Base-by-base conservation (phyloP, 495 filamentous ascomycete species). In the Penicillium pancosmium region DNA sequence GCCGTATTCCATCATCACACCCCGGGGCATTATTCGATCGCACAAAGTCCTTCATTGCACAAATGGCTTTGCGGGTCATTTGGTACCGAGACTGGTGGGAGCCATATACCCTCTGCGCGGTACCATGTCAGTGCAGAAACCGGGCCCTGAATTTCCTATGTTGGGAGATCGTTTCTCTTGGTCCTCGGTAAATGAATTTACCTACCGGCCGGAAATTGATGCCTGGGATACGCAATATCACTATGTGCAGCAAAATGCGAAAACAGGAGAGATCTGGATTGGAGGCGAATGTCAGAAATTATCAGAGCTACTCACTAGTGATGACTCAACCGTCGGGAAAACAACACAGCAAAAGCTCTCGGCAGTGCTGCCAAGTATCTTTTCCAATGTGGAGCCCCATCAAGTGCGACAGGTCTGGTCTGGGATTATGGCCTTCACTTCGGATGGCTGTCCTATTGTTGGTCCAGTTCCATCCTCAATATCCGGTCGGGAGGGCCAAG, bases 391-490 rank as follows among this genome's bases (percentile, higher is more conserved):
- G 35, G 35, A 25, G 31, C 51, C 18, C 15, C 19, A 36, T 27
- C 18, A 15, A 34, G 35, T 41, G 8, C 35, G 19, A 36, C 35
- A 25, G n/a, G 35, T 53, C n/a, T 53, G 51, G 51, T 53, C 51
- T 41, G 51, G 51, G 5, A 53, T 53, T 18, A 53, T 53, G 51
- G 51, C 34, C 10, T 53, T 53, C n/a, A 53, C 51, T 5, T 38
- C 51, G 11, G 51, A 53, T 53, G 51, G 51, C 15, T 19, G 35
- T 25, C 51, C 51, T 15, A 12, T 53, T 9, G 51, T 53, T 25
- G 51, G 35, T 19, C 34, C 8, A 8, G 3, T 53, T 23, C 51
- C 51, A 15, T 9, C 34, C 11, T 38, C 51, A 5, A 40, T 53
- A 10, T 40, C 51, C 15, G 34, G 18, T 5, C 51, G 51, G 4